Evolutionary conservation across 108 stramenopile species (phyloP).

Genomic region (Nitzschia putrida): DNA sequence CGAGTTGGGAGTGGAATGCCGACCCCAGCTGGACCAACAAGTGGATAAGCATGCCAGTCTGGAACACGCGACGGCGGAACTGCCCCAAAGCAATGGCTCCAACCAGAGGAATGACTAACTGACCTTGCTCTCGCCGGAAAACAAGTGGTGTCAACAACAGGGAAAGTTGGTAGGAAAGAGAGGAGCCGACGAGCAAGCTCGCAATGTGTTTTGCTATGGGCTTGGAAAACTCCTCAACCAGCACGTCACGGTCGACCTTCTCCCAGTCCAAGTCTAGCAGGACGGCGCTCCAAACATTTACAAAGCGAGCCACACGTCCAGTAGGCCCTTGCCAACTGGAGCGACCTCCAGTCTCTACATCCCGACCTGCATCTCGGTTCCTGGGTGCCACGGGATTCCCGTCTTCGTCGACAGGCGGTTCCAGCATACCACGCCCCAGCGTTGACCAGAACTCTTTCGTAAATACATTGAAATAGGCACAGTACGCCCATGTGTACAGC

Average conservation of each 20-base stretch:
- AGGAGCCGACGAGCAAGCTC: conserved; percentile 48
- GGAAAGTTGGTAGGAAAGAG: conserved; percentile 20
- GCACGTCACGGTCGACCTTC: conserved; percentile 51
- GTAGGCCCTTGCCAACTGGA: conserved; percentile 67
- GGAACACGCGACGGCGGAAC: conserved; percentile 44
- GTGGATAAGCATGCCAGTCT: conserved; percentile 37
- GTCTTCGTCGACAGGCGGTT: conserved; percentile 43
- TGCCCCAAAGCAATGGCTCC: conserved; percentile 28
- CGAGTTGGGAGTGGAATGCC: conserved; percentile 22
- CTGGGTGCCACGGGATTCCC: conserved; percentile 30
- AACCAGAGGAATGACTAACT: conserved; percentile 23
- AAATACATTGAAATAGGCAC: conserved; percentile 59
- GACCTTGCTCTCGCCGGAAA: conserved; percentile 13
- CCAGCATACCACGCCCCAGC: conserved; percentile 42
- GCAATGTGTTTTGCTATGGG: conserved; percentile 55
- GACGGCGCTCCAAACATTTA: conserved; percentile 41
- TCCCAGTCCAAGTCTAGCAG: conserved; percentile 75
- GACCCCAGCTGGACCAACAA: conserved; percentile 46
- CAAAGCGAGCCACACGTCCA: conserved; percentile 61
- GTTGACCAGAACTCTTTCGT: conserved; percentile 65
- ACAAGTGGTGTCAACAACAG: conserved; percentile 13
- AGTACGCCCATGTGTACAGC: conserved; percentile 63
- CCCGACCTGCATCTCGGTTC: conserved; percentile 21
- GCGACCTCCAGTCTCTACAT: conserved; percentile 3
- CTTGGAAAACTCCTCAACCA: conserved; percentile 61